Conservation (phyloP, 2,329 filamentous ascomycete genomes). For the Ophiostoma triangulosporum region DNA sequence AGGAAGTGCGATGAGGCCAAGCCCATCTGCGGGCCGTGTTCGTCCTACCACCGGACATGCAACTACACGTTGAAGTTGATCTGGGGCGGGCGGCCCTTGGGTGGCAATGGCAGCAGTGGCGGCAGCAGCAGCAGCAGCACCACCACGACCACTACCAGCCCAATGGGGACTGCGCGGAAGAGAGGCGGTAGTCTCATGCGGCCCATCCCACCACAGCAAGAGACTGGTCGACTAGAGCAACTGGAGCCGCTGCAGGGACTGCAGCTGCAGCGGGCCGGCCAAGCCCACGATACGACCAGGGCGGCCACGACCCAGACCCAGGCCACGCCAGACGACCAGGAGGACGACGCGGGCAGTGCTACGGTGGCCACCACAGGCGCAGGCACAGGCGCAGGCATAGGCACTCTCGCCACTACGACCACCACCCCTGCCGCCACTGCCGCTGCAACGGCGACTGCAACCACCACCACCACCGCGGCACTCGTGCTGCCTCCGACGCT, state of each 20-base stretch:
- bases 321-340: not conserved
- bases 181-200: not conserved
- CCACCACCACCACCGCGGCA: not conserved
- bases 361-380: not conserved
- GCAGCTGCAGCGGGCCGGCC: not conserved
- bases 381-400: not conserved
- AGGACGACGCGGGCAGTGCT: not conserved
- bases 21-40: slow-evolving; percentile 8
- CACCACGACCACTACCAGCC: not conserved
- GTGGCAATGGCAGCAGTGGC: not conserved
- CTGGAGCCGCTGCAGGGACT: not conserved
- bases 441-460: not conserved
- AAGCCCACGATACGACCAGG: not conserved
- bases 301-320: not conserved
- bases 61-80: slow-evolving; percentile 9
- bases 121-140: not conserved
- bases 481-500: not conserved
- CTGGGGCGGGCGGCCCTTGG: slow-evolving; percentile 3
- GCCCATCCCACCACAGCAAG: not conserved
- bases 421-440: not conserved
- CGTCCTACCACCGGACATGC: not conserved
- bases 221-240: not conserved
- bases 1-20: slow-evolving; percentile 10
- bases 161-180: not conserved
- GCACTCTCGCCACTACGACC: not conserved